Conservation (phyloP, 2,329 filamentous ascomycete genomes). For the Colletotrichum sp. region DNA sequence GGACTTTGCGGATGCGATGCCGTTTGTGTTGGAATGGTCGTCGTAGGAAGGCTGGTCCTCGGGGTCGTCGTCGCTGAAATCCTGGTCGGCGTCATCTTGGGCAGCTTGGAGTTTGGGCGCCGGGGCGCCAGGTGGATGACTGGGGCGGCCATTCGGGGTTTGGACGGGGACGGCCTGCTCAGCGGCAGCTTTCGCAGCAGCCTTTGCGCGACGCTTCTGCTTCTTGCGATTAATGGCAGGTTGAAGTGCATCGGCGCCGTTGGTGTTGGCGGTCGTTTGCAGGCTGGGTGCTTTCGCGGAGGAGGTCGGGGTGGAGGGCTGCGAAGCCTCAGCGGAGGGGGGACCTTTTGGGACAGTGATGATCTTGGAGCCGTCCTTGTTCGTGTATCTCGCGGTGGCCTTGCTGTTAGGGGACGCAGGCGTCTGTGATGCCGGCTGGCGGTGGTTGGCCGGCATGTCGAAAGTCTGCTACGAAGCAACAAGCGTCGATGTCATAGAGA, state of each 20-base stretch:
- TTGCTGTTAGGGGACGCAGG: constrained; percentile 58
- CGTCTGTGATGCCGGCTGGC: constrained; percentile 52
- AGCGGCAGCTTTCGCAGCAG: constrained; percentile 69
- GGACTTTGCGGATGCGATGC: constrained; percentile 55
- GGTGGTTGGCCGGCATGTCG: constrained; percentile 58
- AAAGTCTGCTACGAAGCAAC: constrained; percentile 35
- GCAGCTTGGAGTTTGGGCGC: constrained; percentile 30
- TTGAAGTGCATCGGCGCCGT: constrained; percentile 34
- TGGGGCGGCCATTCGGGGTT: constrained; percentile 45
- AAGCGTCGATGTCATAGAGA: constrained; percentile 44
- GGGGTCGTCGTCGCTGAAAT: constrained; percentile 62
- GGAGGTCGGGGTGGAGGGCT: constrained; percentile 55
- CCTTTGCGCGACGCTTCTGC: constrained; percentile 90
- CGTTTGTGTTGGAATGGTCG: constrained; percentile 37
- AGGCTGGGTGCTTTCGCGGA: constrained; percentile 37
- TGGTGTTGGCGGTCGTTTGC: constrained; percentile 25
- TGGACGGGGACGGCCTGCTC: constrained; percentile 30
- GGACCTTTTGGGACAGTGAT: constrained; percentile 67
- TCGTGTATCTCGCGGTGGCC: constrained; percentile 65
- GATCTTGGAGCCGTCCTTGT: constrained; percentile 73
- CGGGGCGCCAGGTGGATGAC: constrained; percentile 34
- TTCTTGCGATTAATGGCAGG: constrained; percentile 86
- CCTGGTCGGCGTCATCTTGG: constrained; percentile 58
- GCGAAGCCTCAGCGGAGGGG: constrained; percentile 55
- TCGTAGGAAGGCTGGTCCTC: constrained; percentile 45